Base-by-base conservation (phyloP, 1,284 basidiomycete species). In the Cryptococcus sp. region DNA sequence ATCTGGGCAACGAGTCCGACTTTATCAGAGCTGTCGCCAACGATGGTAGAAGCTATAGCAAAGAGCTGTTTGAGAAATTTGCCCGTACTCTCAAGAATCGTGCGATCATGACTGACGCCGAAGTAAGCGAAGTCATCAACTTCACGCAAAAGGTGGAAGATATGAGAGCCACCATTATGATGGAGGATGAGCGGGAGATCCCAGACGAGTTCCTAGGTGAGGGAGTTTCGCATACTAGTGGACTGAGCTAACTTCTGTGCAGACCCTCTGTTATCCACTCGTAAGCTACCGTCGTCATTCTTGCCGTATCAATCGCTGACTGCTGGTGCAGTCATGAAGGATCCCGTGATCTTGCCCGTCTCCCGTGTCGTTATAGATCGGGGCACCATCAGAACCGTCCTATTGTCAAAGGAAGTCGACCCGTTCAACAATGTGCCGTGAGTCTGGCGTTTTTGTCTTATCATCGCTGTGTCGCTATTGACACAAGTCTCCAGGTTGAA, bases 151-250 rank as follows among this genome's bases (percentile, higher is more conserved):
- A 88, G 70, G 92, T 97, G 1, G 96, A 99, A 76, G 87, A 87
- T 67, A 85, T 87, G 57, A 90, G 87, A 74, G 83, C 82, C 16
- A 83, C 82, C 37, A 81, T 93, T 57, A 88, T 91, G 64, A 89
- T 87, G 15, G 83, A 82, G 58, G 96, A 98, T 70, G 95, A 99
- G 54, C 90, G 92, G 39, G 95, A 99, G 38, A 81, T 96, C 46
- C 96, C 96, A 0, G 96, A 99, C 58, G 95, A 99, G 73, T 99
- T 89, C 82, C 77, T 94, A 55, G 93, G 92, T 92, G 64, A 52
- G 85, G 73, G 20, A 13, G 16, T 29, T 2, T 7, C 20, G 2
- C 25, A 11, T 15, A 4, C 20, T 13, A 1, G 16, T 25, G 19
- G 1, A 49, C 15, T 19, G 22, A 29, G n/a, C 47, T 29, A 25